Evolutionary conservation across 441 rosid species (phyloP).

Genomic region (Mallotus repandus): DNA sequence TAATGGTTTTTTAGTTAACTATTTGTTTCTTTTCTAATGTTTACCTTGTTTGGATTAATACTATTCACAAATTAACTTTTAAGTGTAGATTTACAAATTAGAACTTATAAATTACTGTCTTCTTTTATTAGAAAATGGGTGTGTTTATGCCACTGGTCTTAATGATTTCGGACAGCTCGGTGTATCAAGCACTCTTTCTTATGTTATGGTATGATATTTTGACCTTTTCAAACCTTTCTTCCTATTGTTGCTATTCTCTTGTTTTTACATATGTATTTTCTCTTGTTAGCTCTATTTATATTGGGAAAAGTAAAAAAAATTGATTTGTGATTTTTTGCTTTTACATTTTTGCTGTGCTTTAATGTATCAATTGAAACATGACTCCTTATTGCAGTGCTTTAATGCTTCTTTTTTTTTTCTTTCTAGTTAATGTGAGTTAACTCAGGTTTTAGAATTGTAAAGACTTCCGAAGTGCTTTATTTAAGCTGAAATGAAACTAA

Average conservation of each 20-base stretch:
- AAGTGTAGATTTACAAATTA: constrained; percentile 6
- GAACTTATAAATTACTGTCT: constrained; percentile 29
- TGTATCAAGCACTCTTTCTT: constrained; percentile 37
- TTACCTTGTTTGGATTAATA: not conserved
- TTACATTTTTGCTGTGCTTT: no score
- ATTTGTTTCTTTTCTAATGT: constrained; percentile 15
- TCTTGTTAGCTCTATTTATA: not conserved
- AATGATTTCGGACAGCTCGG: constrained; percentile 95
- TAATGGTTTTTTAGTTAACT: not conserved
- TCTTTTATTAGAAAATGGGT: constrained; percentile 62
- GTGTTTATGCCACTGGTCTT: constrained; percentile 85
- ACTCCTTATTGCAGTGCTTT: no score
- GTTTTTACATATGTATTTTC: not conserved
- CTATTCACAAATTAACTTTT: not conserved
- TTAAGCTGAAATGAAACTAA: no score
- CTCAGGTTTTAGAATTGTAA: no score
- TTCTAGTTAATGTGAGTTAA: no score
- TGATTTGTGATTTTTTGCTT: no score
- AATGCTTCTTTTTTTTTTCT: no score
- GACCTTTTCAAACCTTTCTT: not conserved
- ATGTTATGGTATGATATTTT: constrained; percentile 50
- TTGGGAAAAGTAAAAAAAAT: no score
- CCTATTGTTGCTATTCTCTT: not conserved
- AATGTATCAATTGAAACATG: no score
- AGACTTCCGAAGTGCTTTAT: no score